Conservation (phyloP, 208 protist genomes). For the Crithidia acanthocephali region DNA sequence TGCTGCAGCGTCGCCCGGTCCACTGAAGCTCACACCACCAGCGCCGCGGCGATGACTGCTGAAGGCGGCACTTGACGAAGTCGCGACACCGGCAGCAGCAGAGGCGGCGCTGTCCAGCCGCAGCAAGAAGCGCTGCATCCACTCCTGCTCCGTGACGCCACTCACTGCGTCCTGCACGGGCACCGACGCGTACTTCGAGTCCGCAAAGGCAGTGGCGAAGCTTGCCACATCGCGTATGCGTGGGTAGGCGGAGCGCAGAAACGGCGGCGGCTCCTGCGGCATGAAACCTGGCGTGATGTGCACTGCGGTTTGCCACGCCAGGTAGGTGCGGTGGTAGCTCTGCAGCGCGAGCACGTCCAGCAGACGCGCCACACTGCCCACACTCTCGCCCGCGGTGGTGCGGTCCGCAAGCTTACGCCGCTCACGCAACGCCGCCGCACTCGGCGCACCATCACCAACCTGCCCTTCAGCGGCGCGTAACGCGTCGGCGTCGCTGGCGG, state of each 20-base stretch:
- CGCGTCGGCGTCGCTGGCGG: slow-evolving; percentile 59
- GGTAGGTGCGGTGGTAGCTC: slow-evolving; percentile 49
- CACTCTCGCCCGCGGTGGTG: slow-evolving; percentile 49
- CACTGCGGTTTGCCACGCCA: slow-evolving; percentile 50
- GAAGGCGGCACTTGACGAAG: not conserved
- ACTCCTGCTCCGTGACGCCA: slow-evolving; percentile 30
- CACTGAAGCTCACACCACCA: not conserved
- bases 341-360: slow-evolving; percentile 62
- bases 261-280: slow-evolving; percentile 72
- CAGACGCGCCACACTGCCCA: slow-evolving; percentile 29
- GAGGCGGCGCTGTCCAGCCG: slow-evolving; percentile 26
- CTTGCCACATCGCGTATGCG: slow-evolving; percentile 44
- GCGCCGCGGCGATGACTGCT: not conserved
- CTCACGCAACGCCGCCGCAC: slow-evolving; percentile 28
- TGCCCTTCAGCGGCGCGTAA: slow-evolving; percentile 42
- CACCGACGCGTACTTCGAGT: not conserved
- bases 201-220: not conserved
- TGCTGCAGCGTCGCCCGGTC: not conserved
- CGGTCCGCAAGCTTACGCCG: slow-evolving; percentile 38
- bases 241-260: slow-evolving; percentile 58
- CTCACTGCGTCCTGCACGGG: not conserved
- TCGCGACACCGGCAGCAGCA: not conserved
- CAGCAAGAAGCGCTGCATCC: slow-evolving; percentile 25
- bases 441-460: slow-evolving; percentile 14
- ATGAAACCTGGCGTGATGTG: slow-evolving; percentile 58